phyloP scores from a whole-genome alignment of 257 asterid species.

The Lithospermum erythrorhizon region DNA sequence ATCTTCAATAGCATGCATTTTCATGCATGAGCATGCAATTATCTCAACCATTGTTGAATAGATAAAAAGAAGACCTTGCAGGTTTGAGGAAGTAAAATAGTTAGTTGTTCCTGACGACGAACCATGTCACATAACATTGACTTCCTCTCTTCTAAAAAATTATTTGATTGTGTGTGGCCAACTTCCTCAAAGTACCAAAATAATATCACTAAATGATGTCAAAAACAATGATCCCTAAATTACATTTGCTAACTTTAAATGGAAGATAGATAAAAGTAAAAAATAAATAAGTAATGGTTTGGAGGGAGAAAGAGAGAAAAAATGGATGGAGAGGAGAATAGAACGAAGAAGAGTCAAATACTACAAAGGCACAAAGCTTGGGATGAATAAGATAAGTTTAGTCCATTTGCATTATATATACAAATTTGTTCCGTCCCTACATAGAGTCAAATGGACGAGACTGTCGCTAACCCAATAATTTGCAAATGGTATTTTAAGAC shows the following conservation, averaged over 20 bases:
- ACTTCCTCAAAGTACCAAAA: constrained; percentile 4
- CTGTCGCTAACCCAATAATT: constrained; percentile 31
- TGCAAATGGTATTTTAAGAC: too few species aligned
- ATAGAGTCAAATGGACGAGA: constrained; percentile 44
- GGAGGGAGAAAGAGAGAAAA: too few species aligned
- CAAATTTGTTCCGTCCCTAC: constrained; percentile 20
- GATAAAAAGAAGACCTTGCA: not conserved
- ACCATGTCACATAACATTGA: constrained; percentile 47
- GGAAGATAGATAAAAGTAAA: too few species aligned
- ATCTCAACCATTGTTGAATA: constrained; percentile 6
- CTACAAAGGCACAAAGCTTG: constrained; percentile 12
- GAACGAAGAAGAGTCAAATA: constrained; percentile 4
- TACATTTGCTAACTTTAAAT: too few species aligned
- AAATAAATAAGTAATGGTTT: too few species aligned
- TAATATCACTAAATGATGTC: too few species aligned
- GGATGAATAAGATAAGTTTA: not conserved
- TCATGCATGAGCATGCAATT: too few species aligned
- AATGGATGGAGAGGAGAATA: constrained; percentile 2
- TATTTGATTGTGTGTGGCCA: constrained; percentile 4
- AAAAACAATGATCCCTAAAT: too few species aligned
- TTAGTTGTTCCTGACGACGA: constrained; percentile 44
- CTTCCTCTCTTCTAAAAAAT: constrained; percentile 10
- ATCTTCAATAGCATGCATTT: constrained; percentile 12
- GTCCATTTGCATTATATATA: constrained; percentile 7
- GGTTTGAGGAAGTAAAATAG: constrained; percentile 28